Percentiles rank a stretch among this genome's conserved stretches.
phyloP scores from a whole-genome alignment of 2,329 filamentous ascomycete species.

The Cladorrhinum sp. region DNA sequence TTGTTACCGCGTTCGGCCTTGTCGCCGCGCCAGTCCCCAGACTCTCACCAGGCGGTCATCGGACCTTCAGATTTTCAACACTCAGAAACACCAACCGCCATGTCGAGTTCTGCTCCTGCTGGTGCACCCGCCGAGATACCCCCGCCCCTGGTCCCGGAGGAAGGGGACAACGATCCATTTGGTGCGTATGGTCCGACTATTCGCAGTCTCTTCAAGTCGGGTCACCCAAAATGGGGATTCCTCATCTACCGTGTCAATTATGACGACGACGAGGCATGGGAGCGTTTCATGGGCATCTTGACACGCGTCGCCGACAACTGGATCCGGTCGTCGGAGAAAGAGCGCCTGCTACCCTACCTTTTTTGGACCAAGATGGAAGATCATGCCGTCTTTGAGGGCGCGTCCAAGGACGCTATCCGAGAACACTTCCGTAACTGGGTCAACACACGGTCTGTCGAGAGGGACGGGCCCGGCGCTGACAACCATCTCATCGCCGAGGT shows the following conservation, averaged over 20 bases:
- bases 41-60: neutral
- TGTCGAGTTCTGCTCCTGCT: neutral
- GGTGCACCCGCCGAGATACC: neutral
- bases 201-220: neutral
- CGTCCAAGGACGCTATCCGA: conserved; percentile 13
- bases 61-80: neutral
- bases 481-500: neutral
- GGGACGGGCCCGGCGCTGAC: conserved; percentile 16
- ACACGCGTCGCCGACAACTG: neutral
- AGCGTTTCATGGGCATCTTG: conserved; percentile 11
- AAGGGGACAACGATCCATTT: neutral
- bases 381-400: conserved; percentile 6
- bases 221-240: conserved; percentile 13
- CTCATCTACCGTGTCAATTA: conserved; percentile 12
- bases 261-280: conserved; percentile 10
- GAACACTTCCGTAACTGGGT: conserved; percentile 58
- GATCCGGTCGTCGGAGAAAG: neutral
- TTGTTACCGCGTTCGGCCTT: neutral
- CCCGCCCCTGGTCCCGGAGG: neutral
- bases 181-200: neutral
- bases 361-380: conserved; percentile 38
- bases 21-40: neutral
- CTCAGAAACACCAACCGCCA: neutral
- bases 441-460: conserved; percentile 35
- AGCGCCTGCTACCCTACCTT: conserved; percentile 35